A percentile compares a stretch with the other conserved stretches of the same genome.
Conservation (phyloP, 2,329 filamentous ascomycete species). For the Microdochium paspali region DNA sequence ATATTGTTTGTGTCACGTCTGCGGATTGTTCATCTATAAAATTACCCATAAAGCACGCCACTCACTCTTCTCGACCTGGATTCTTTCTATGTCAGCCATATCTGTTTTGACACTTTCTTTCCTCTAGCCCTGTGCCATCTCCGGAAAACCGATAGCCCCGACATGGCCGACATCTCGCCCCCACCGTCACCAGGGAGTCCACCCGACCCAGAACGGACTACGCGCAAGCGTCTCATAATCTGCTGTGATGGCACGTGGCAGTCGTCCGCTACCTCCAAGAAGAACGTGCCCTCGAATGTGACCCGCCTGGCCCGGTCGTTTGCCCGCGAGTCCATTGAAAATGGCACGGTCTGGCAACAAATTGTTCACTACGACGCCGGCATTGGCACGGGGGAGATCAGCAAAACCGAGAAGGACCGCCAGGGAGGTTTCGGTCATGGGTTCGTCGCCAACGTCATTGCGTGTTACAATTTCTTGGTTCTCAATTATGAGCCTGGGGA, state of each 20-base stretch:
- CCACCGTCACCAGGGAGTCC: too few relatives aligned
- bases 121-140: too few relatives aligned
- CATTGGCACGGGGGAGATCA: constrained; percentile 28
- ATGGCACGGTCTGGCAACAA: constrained; percentile 21
- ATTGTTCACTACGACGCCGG: constrained; percentile 8
- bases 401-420: constrained; percentile 13
- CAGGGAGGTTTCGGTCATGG: constrained; percentile 5
- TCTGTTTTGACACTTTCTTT: too few relatives aligned
- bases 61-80: too few relatives aligned
- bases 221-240: not conserved
- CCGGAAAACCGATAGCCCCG: too few relatives aligned
- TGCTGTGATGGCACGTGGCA: not conserved
- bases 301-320: constrained; percentile 9
- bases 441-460: constrained; percentile 9
- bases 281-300: constrained; percentile 10
- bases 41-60: too few relatives aligned
- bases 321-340: constrained; percentile 1
- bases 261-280: not conserved
- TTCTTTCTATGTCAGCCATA: too few relatives aligned
- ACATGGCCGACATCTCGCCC: too few relatives aligned
- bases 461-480: constrained; percentile 27
- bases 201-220: too few relatives aligned
- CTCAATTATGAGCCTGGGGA: constrained; percentile 27
- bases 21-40: too few relatives aligned
- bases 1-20: too few relatives aligned